These are phyloP conservation scores for Sclerotinia sclerotiorum DNA, from an alignment of 2,329 filamentous ascomycete species.

Conservation along the genomic window DNA sequence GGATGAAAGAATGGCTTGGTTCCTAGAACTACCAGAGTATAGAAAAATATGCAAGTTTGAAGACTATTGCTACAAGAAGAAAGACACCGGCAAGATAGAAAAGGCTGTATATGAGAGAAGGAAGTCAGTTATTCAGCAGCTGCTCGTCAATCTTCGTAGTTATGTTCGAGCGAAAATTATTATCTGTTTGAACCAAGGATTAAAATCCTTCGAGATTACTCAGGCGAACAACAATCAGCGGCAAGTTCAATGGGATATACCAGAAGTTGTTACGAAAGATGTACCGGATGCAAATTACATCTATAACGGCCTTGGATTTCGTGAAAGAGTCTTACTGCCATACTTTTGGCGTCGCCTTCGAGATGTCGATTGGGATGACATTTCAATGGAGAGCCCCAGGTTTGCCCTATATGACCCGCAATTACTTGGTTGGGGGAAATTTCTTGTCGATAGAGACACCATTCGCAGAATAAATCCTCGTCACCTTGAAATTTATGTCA, in stretches of 20 bases:
- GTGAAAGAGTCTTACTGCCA: conserved; percentile 16
- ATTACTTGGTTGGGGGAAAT: background rate
- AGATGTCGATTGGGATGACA: conserved; percentile 5
- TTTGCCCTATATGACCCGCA: background rate
- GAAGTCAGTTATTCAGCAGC: conserved; percentile 6
- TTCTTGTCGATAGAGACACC: background rate
- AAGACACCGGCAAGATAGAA: conserved; percentile 1
- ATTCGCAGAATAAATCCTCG: background rate
- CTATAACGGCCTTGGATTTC: background rate
- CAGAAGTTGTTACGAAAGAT: background rate
- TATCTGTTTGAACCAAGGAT: background rate
- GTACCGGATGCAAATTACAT: background rate
- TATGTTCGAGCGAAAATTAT: conserved; percentile 24
- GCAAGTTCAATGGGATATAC: conserved; percentile 6
- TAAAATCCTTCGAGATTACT: background rate
- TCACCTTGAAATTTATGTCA: background rate
- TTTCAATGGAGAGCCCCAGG: background rate
- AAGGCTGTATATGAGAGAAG: conserved; percentile 16
- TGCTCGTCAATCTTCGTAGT: conserved; percentile 9
- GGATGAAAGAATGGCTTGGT: conserved; percentile 43
- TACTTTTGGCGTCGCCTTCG: conserved; percentile 16
- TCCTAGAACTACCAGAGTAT: conserved; percentile 40
- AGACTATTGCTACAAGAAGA: conserved; percentile 18
- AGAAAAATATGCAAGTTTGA: conserved; percentile 37
- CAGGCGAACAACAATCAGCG: background rate